Conservation (phyloP, 2,329 filamentous ascomycete genomes). For the Escovopsis sp. region DNA sequence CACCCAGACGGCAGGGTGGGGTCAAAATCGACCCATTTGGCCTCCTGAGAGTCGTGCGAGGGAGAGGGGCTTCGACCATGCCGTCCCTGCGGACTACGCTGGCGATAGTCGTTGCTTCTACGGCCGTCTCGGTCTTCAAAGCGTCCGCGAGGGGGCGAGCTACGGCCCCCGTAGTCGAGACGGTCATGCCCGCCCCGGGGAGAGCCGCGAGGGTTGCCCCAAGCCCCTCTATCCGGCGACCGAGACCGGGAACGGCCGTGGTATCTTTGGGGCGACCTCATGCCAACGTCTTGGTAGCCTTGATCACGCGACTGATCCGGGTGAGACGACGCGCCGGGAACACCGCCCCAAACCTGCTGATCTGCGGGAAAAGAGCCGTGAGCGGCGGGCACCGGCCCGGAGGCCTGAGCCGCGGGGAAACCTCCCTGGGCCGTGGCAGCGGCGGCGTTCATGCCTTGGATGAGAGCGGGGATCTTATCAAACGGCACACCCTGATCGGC, state of each 20-base stretch:
- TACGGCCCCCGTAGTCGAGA: slow-evolving; percentile 60
- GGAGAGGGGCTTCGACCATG: slow-evolving; percentile 49
- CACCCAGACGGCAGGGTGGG: slow-evolving; percentile 53
- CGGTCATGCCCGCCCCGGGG: slow-evolving; percentile 49
- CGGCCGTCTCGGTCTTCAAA: slow-evolving; percentile 29
- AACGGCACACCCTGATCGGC: slow-evolving; percentile 60
- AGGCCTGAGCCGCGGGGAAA: slow-evolving; percentile 21
- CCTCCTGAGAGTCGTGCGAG: slow-evolving; percentile 18
- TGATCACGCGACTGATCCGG: slow-evolving; percentile 39
- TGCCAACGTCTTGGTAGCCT: slow-evolving; percentile 34
- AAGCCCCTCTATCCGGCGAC: slow-evolving; percentile 62
- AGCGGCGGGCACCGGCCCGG: slow-evolving; percentile 24
- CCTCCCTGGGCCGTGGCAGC: slow-evolving; percentile 17
- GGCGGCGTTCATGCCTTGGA: slow-evolving; percentile 37
- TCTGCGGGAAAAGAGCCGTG: slow-evolving; percentile 26
- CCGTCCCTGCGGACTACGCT: slow-evolving; percentile 66
- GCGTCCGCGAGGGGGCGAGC: slow-evolving; percentile 44
- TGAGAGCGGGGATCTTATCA: slow-evolving; percentile 54
- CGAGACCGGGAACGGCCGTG: slow-evolving; percentile 57
- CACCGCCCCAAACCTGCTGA: slow-evolving; percentile 18
- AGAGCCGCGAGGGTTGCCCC: slow-evolving; percentile 45
- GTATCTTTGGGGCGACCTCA: slow-evolving; percentile 46
- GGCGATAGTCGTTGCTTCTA: slow-evolving; percentile 59
- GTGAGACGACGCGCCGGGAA: slow-evolving; percentile 9
- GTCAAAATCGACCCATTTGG: slow-evolving; percentile 73